Evolutionary conservation across 305 asterid species (phyloP).

Genomic region (Solanum aculeatissimum): DNA sequence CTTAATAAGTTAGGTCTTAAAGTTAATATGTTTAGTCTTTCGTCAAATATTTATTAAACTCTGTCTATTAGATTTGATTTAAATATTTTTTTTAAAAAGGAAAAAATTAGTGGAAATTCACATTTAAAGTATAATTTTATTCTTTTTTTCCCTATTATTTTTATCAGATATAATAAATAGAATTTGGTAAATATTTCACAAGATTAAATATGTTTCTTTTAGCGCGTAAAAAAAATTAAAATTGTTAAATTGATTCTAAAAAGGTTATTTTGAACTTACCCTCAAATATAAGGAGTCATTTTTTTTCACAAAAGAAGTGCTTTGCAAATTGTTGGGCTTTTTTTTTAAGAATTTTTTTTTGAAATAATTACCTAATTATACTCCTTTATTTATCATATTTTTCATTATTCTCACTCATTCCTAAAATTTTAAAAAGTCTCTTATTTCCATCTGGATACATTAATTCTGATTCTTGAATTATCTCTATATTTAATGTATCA

Average conservation of each 20-base stretch:
- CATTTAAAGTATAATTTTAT: too few relatives aligned
- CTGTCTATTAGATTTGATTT: background rate
- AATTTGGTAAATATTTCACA: background rate
- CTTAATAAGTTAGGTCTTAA: background rate
- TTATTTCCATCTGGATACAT: too few relatives aligned
- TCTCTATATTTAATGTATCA: too few relatives aligned
- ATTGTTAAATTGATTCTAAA: background rate
- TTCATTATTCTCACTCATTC: too few relatives aligned
- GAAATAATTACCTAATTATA: too few relatives aligned
- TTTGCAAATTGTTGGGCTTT: background rate
- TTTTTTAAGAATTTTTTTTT: too few relatives aligned
- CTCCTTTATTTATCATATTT: too few relatives aligned
- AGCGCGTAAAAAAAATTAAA: background rate
- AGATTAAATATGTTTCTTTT: background rate
- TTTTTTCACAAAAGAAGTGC: background rate
- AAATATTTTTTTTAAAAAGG: too few relatives aligned
- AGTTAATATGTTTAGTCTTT: background rate
- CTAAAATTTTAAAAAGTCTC: too few relatives aligned
- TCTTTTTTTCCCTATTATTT: background rate
- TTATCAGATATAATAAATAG: background rate
- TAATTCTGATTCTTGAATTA: too few relatives aligned
- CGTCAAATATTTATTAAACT: background rate
- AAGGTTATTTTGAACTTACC: background rate
- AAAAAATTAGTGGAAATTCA: too few relatives aligned
- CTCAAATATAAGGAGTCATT: background rate